Percentiles rank a stretch among this genome's conserved stretches.
Conservation (phyloP, 169 alveolate species). For the Theileria parva region DNA sequence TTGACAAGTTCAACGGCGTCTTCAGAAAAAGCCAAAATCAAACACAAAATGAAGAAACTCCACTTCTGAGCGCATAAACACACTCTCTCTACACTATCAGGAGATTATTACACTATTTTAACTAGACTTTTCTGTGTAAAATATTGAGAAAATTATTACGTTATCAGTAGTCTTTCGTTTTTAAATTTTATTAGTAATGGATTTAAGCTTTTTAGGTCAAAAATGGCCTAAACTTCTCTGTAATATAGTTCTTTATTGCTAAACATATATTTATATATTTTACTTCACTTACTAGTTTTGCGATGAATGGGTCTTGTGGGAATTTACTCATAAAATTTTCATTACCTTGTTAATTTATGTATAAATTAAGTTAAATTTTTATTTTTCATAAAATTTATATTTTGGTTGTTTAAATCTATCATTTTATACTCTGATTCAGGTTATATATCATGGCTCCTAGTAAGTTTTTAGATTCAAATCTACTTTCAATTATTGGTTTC, state of each 20-base stretch:
- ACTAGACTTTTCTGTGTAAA: not conserved
- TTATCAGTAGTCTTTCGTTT: not conserved
- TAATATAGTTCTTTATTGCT: not conserved
- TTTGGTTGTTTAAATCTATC: not conserved
- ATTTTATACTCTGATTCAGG: not conserved
- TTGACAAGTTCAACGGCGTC: constrained; percentile 7
- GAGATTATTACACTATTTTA: not conserved
- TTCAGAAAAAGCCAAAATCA: constrained; percentile 6
- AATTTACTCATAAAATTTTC: not conserved
- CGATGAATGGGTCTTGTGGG: not conserved
- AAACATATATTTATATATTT: not conserved
- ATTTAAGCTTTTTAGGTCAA: not conserved
- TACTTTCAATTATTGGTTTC: not conserved
- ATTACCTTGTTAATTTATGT: not conserved
- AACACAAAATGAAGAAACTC: constrained; percentile 6
- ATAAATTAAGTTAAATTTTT: too few relatives aligned
- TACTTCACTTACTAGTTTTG: not conserved
- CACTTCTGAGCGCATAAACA: constrained; percentile 2
- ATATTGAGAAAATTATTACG: not conserved
- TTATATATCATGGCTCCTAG: constrained; percentile 5
- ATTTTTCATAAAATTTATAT: not conserved
- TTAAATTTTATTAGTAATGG: not conserved
- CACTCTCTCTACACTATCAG: not conserved
- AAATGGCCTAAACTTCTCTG: not conserved
- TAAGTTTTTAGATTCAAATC: not conserved